Evolutionary conservation across 805 yeast species (phyloP), one percentile per base, ranked within the genome.

Genomic region (Teunomyces barrocoloradensis): DNA sequence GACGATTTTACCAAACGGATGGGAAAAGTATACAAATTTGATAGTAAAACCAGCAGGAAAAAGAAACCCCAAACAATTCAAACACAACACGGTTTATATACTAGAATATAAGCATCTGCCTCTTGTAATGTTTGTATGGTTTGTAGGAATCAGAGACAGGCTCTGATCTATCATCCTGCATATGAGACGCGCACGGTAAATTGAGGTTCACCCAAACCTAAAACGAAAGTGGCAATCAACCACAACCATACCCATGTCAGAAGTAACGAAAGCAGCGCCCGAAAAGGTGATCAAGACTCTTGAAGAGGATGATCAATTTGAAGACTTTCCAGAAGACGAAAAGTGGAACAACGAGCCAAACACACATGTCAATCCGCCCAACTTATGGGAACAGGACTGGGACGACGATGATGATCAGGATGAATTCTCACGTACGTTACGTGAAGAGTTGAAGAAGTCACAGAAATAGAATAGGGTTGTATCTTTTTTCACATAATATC

Each of bases 311-410:
- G 98, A 92, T 63, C 97, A 91, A 66, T 92, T 92, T 63, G 98
- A 92, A 71, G 98, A 92, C 64, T 92, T 92, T 73, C 97, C 96
- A 12, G 89, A 82, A 47, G 96, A 90, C 61, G 83, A 65, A 21
- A 60, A 85, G 56, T 90, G 96, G 96, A 68, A 79, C 65, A 75
- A 48, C 75, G 84, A 58, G 66, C 84, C 47, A 64, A 81, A 53
- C 75, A 77, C 51, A 62, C 77, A 57, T 71, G 74, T 55, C 74
- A 79, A 54, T 78, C 79, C 65, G 68, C 80, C 57, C 77, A 69
- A 81, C 52, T 79, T 91, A 44, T 91, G 98, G 97, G 96, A 91
- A 57, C 97, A 91, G 67, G 92, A 89, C 64, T 92, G 99, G 99
- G 97, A 87, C 56, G 95, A 92, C 64, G 96, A 90, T 52, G 97